Percentiles rank a stretch among this genome's conserved stretches.
These are phyloP conservation scores for Mercurialis annua DNA, from an alignment of 345 rosid genomes.

Conservation along the genomic window DNA sequence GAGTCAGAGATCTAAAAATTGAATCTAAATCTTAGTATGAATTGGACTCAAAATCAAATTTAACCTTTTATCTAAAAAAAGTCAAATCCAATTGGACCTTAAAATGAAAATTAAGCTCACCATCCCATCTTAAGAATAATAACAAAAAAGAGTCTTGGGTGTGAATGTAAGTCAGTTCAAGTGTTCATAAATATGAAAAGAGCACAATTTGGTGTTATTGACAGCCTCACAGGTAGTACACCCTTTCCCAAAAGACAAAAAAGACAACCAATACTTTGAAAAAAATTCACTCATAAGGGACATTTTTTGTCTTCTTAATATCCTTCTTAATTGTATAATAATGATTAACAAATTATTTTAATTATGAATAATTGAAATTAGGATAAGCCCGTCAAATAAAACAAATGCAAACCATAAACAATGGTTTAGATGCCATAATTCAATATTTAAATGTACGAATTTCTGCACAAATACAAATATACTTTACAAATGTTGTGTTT, in stretches of 20 bases:
- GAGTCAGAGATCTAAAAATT: too few species aligned
- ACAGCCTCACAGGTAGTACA: slow-evolving; percentile 20
- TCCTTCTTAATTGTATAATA: not conserved
- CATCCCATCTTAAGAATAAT: too few species aligned
- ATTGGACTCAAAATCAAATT: too few species aligned
- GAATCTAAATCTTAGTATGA: too few species aligned
- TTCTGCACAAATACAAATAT: too few species aligned
- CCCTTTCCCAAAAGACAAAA: slow-evolving; percentile 24
- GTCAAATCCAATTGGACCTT: too few species aligned
- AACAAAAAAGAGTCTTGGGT: not conserved
- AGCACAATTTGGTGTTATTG: not conserved
- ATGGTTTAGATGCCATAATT: not conserved
- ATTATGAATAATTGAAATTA: not conserved
- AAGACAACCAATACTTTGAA: not conserved
- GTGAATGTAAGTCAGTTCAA: not conserved
- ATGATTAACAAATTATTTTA: not conserved
- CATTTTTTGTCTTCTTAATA: not conserved
- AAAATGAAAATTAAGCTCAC: too few species aligned
- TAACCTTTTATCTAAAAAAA: too few species aligned
- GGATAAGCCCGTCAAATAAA: slow-evolving; percentile 3
- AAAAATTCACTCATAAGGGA: not conserved
- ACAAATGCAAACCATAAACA: not conserved
- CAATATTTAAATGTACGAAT: too few species aligned
- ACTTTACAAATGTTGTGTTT: too few species aligned
- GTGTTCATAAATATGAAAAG: not conserved